These are phyloP conservation scores for Pseudogymnoascus sp. DNA, from an alignment of 2,329 filamentous ascomycete species.

Conservation along the genomic window DNA sequence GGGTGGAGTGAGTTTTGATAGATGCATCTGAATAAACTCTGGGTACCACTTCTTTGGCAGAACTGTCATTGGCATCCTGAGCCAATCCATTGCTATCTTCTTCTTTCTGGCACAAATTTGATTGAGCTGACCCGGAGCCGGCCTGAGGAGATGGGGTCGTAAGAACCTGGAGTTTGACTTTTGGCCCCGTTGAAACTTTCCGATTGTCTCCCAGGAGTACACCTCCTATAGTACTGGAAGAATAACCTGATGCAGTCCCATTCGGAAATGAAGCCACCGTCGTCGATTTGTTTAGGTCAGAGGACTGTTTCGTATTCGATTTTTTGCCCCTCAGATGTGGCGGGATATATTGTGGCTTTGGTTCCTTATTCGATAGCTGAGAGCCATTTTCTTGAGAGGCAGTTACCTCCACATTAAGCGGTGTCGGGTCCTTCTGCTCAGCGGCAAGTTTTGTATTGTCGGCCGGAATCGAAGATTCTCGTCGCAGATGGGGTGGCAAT, in stretches of 20 bases:
- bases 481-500: neutral
- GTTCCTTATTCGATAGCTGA: neutral
- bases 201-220: neutral
- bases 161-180: neutral
- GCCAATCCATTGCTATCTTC: neutral
- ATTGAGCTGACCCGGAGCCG: neutral
- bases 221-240: neutral
- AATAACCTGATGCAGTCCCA: neutral
- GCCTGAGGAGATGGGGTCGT: neutral
- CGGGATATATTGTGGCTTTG: conserved; percentile 1
- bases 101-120: neutral
- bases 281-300: neutral
- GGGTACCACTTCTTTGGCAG: neutral
- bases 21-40: neutral
- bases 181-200: neutral
- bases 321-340: conserved; percentile 10
- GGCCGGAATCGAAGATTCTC: neutral
- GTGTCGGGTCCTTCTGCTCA: neutral
- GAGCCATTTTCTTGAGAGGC: neutral
- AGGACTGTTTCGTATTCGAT: neutral
- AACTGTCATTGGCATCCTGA: neutral
- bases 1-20: neutral
- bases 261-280: neutral
- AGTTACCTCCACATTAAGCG: neutral
- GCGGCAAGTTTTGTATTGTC: neutral